phyloP scores from a whole-genome alignment of 768 basidiomycete genomes.

The Trametes cubensis region DNA sequence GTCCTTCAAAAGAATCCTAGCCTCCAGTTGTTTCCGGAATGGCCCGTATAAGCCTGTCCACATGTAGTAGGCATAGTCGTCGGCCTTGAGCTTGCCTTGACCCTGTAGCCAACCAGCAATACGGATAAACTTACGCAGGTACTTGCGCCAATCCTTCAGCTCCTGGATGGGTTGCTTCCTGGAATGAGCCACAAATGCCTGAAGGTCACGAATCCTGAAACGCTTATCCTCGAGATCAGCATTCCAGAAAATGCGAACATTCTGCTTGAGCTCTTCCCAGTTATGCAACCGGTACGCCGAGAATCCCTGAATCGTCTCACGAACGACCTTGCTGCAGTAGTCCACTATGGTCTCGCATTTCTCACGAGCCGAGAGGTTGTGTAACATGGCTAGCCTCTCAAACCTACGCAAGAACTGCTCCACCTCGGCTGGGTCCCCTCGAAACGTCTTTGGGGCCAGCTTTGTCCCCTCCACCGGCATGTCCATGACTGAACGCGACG shows the following conservation, averaged over 20 bases:
- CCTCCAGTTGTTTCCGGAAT: conserved; percentile 10
- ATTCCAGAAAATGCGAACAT: conserved; percentile 16
- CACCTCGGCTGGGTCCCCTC: conserved; percentile 26
- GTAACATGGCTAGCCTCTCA: conserved; percentile 17
- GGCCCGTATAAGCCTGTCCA: conserved; percentile 12
- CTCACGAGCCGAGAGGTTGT: conserved; percentile 10
- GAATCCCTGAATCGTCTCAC: conserved; percentile 22
- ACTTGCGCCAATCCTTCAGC: conserved; percentile 13
- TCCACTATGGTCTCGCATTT: conserved; percentile 18
- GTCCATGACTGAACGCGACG: not conserved
- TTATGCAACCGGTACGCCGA: not conserved
- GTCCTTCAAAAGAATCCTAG: conserved; percentile 10
- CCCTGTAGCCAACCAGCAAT: conserved; percentile 20
- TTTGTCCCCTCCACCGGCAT: conserved; percentile 24
- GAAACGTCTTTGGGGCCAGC: conserved; percentile 27
- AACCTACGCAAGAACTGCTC: conserved; percentile 23
- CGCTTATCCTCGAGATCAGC: conserved; percentile 18
- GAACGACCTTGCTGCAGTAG: conserved; percentile 23
- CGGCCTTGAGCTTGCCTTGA: conserved; percentile 2
- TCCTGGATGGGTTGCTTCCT: not conserved
- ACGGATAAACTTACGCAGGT: conserved; percentile 12
- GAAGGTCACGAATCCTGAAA: conserved; percentile 2
- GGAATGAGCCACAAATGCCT: not conserved
- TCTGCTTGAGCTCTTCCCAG: conserved; percentile 14
- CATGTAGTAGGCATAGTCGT: conserved; percentile 12